Base-by-base conservation (phyloP, 2,329 filamentous ascomycete genomes). In the Neospermospora avenae region DNA sequence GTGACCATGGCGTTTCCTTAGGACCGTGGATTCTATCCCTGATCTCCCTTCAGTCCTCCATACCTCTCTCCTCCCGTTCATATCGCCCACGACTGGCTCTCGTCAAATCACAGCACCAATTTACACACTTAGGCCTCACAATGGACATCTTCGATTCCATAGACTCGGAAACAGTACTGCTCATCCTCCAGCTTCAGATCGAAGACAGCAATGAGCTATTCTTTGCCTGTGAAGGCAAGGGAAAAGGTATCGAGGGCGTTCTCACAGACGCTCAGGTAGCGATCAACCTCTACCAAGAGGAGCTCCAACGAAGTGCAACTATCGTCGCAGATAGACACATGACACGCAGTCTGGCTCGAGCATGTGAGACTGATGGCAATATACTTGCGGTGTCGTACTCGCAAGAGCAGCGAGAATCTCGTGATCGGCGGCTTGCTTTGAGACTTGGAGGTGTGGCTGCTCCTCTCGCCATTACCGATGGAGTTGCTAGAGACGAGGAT, bases 181-280 rank as follows among this genome's bases (percentile, higher is more conserved):
- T 68, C 4, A 65, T 70, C 7, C 46, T 70, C 20, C 60, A 68
- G n/a, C 58, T 70, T 22, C 67, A 71, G 34, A 51, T 69, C 16
- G 28, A 67, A 42, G 69, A 71, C 42, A 54, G 56, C 14, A 20
- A 55, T 16, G 24, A 57, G 4, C 37, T 65, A 10, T 48, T 35
- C 39, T 67, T 3, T 62, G 67, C 39, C 55, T 42, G 10, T 20
- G 65, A 56, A 37, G 37, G 49, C n/a, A 59, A 59, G 44, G 62
- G 62, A 1, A 61, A 63, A 28, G 48, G 48, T 4, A 44, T n/a
- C n/a, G 55, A 53, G 31, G 57, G 54, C 16, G 44, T 44, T 8
- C 14, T 57, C 2, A 34, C 51, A 8, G 63, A 62, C 49, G 48
- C 39, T 7, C 45, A 61, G 28, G 14, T 61, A 13, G 64, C 63